These are phyloP conservation scores for Nidularia pulvinata DNA, from an alignment of 768 basidiomycete genomes.

Conservation along the genomic window DNA sequence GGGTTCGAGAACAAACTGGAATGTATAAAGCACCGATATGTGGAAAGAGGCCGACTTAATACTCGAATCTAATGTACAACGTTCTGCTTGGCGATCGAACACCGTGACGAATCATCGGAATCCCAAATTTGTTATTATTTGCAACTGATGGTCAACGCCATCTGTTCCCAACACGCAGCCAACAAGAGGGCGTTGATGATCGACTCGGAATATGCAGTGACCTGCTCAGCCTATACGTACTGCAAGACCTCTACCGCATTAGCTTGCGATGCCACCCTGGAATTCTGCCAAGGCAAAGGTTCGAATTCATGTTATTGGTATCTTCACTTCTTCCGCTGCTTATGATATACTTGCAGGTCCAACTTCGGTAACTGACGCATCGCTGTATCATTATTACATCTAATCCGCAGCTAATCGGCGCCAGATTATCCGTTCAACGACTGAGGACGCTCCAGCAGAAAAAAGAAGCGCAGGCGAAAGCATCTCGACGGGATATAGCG, in stretches of 20 bases:
- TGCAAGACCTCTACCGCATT: background rate
- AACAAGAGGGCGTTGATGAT: no score
- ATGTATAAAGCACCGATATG: no score
- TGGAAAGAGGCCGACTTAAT: no score
- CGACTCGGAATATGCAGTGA: no score
- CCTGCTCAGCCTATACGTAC: no score
- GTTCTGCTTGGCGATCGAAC: no score
- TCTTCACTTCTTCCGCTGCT: background rate
- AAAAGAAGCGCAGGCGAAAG: conserved; percentile 79
- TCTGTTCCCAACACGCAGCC: no score
- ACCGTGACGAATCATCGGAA: no score
- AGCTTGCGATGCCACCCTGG: conserved; percentile 47
- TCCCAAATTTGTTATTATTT: no score
- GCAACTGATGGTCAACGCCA: no score
- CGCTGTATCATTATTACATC: conserved; percentile 1
- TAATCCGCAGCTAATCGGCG: conserved; percentile 3
- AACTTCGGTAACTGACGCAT: conserved; percentile 31
- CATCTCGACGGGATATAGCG: conserved; percentile 79
- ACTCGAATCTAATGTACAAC: no score
- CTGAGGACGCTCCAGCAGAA: conserved; percentile 89
- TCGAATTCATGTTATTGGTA: conserved; percentile 1
- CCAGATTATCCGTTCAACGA: conserved; percentile 82
- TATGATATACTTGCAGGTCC: conserved; percentile 26
- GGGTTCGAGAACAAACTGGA: no score
- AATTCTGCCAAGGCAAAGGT: conserved; percentile 48